Conservation (phyloP, 2,329 filamentous ascomycete genomes). For the Penicillium frequentans region DNA sequence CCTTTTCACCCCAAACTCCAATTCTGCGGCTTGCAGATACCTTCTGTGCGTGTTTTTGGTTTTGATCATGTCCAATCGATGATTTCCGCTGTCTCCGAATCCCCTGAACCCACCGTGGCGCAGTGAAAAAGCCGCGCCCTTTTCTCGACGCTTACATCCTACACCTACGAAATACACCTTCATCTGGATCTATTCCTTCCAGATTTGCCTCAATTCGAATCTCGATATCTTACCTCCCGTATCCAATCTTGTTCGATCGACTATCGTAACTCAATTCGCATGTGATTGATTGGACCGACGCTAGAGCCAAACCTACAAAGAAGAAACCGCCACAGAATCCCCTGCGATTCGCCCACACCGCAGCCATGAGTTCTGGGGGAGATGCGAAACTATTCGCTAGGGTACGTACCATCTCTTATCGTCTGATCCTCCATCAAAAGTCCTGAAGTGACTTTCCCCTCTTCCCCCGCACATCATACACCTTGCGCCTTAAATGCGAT, state of each 20-base stretch:
- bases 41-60: not conserved
- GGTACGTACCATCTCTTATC: constrained; percentile 59
- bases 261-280: constrained; percentile 8
- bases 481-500: constrained; percentile 9
- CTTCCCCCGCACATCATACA: constrained; percentile 21
- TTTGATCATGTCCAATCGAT: constrained; percentile 16
- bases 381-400: constrained; percentile 99
- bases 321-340: constrained; percentile 4
- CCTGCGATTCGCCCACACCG: constrained; percentile 18
- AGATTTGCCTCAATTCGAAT: not conserved
- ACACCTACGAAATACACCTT: not conserved
- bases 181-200: not conserved
- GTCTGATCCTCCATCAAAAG: constrained; percentile 16
- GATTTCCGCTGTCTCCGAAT: constrained; percentile 13
- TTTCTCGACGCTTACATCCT: constrained; percentile 11
- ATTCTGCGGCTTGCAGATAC: constrained; percentile 9
- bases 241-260: not conserved
- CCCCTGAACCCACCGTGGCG: constrained; percentile 11
- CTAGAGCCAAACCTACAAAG: constrained; percentile 7
- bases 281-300: constrained; percentile 20
- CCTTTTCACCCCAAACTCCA: not conserved
- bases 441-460: constrained; percentile 2
- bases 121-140: constrained; percentile 18
- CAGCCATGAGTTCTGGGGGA: constrained; percentile 69
- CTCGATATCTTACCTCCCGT: not conserved